Percentiles rank a stretch among this genome's conserved stretches.
Evolutionary conservation across 2,329 filamentous ascomycete species (phyloP).

Genomic region (Ceratocystis colombiana): DNA sequence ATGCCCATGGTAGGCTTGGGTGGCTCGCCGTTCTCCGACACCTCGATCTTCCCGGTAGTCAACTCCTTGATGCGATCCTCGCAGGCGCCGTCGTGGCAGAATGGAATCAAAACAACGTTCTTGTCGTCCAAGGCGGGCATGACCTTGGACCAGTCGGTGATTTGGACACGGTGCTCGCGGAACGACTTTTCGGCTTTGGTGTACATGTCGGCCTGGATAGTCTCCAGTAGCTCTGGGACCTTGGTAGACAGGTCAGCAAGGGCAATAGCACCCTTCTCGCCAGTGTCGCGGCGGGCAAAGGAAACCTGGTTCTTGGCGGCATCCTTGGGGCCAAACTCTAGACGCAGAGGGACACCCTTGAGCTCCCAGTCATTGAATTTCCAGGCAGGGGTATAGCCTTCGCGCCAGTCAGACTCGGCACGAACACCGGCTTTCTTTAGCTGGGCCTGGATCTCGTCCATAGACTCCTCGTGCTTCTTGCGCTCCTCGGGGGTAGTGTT

Average conservation of each 20-base stretch:
- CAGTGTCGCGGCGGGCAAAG: slow-evolving; percentile 76
- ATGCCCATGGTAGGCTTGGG: slow-evolving; percentile 52
- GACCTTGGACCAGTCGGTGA: slow-evolving; percentile 86
- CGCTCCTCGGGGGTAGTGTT: slow-evolving; percentile 74
- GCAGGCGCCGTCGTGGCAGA: slow-evolving; percentile 71
- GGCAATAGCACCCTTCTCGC: slow-evolving; percentile 69
- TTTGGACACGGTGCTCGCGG: slow-evolving; percentile 65
- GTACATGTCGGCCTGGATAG: slow-evolving; percentile 77
- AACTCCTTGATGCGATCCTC: slow-evolving; percentile 93
- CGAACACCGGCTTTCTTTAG: slow-evolving; percentile 67
- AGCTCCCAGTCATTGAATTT: slow-evolving; percentile 99
- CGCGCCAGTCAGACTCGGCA: slow-evolving; percentile 70
- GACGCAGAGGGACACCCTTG: slow-evolving; percentile 83
- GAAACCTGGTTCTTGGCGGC: slow-evolving; percentile 75
- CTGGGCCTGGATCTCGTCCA: slow-evolving; percentile 58
- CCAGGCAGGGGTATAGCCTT: slow-evolving; percentile 88
- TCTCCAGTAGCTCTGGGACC: slow-evolving; percentile 73
- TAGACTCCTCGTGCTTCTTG: slow-evolving; percentile 62
- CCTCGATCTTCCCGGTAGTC: slow-evolving; percentile 64
- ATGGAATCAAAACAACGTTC: slow-evolving; percentile 86
- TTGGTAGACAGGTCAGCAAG: slow-evolving; percentile 62
- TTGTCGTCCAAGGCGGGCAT: slow-evolving; percentile 81
- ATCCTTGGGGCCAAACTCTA: slow-evolving; percentile 95
- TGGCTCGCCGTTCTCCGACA: slow-evolving; percentile 42
- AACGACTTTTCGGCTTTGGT: slow-evolving; percentile 67